Evolutionary conservation across 1,284 basidiomycete genomes (phyloP).

Genomic region (Apiotrichum mycotoxinovorans): DNA sequence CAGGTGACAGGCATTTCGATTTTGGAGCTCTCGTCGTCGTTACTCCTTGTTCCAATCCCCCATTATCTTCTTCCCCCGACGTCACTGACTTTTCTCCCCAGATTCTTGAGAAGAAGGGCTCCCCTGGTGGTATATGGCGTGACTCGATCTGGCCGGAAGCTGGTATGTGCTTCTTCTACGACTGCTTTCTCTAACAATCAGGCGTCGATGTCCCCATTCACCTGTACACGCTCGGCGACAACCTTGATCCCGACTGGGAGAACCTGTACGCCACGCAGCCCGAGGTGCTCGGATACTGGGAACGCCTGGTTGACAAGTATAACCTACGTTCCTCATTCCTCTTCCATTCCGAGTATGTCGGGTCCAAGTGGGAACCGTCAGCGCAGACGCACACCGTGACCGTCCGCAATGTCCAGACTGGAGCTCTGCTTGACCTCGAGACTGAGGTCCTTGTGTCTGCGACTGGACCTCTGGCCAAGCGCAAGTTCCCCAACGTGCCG

Average conservation of each 20-base stretch:
- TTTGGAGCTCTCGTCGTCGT: no score
- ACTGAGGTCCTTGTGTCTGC: constrained; percentile 32
- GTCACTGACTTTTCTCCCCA: no score
- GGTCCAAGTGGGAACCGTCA: constrained; percentile 20
- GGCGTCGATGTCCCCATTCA: constrained; percentile 36
- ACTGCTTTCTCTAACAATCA: neutral
- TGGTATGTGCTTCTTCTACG: neutral
- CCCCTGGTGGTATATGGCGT: constrained; percentile 32
- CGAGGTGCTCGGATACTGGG: constrained; percentile 29
- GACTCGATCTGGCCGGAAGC: constrained; percentile 28
- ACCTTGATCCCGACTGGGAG: constrained; percentile 20
- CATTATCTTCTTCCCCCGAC: no score
- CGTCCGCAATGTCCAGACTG: constrained; percentile 8
- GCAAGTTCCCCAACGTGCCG: constrained; percentile 36
- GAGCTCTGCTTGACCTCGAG: neutral
- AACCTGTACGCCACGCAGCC: constrained; percentile 16
- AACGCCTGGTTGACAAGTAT: constrained; percentile 19
- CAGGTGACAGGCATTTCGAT: no score
- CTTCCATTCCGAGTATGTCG: constrained; percentile 23
- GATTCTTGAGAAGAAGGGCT: constrained; percentile 25
- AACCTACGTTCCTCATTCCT: constrained; percentile 6
- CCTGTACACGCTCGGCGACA: constrained; percentile 28
- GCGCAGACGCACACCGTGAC: constrained; percentile 23
- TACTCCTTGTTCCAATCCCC: no score
- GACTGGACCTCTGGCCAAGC: constrained; percentile 28